Base-by-base conservation (phyloP, 163 green algal genomes). In the Smithsoniella earleae region DNA sequence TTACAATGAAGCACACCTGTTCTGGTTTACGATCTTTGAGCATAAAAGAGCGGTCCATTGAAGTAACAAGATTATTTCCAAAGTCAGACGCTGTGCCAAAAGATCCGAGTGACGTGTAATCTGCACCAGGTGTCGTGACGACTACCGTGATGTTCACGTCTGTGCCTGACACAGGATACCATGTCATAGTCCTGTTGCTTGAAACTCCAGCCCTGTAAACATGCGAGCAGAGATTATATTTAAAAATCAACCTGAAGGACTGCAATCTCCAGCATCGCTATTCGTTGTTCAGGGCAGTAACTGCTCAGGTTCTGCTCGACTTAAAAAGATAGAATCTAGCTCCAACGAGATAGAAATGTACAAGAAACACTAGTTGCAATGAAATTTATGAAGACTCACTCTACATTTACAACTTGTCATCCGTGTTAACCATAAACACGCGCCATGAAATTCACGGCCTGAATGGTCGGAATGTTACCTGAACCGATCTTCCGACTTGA, bases 81-180 rank as follows among this genome's bases (percentile, higher is more conserved):
- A 89, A 89, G 3, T 77, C n/a, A 27, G 54, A 74, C 10, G 78
- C 75, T 8, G 72, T 83, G 34, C 84, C 84, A 63, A 88, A 88
- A 28, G 76, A 81, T 38, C 75, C 69, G 2, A 83, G 73, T 36
- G 43, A 76, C 1, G 78, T 85, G 73, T 77, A 83, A 44, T 85
- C 82, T n/a, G 80, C 73, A 5, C 52, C 76, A n/a, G 79, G 79
- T 74, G 85, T 87, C 63, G 83, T 89, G 64, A 90, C 80, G 46
- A 82, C 66, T 16, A 90, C 31, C 0, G 75, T 85, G 16, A 89
- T 76, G 72, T 88, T 90, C 5, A 84, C 73, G 13, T 86, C 81
- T 2, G 76, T 66, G 3, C 75, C 64, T 30, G 30, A 66, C 22
- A 75, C 64, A 18, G 74, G 74, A 73, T 82, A 86, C 76, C 79